Conservation (phyloP, 345 rosid species). For the Toxicodendron radicans region DNA sequence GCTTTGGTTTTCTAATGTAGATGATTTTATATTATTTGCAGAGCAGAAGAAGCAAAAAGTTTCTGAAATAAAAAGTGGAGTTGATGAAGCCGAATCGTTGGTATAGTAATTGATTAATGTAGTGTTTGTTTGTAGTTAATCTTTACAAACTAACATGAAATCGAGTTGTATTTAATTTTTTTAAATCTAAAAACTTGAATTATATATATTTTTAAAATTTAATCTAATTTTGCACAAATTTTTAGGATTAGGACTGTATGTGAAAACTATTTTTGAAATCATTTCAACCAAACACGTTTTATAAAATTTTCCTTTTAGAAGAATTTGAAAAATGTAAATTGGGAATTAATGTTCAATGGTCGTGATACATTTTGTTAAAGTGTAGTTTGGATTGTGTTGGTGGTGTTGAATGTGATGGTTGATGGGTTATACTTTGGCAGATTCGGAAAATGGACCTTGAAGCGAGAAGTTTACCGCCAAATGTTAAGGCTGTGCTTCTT, state of each 20-base stretch:
- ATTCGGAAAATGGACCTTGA: conserved; percentile 88
- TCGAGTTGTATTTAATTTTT: not conserved
- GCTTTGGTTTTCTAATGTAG: not conserved
- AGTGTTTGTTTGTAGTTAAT: too few species aligned
- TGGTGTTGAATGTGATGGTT: conserved; percentile 11
- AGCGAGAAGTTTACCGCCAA: conserved; percentile 78
- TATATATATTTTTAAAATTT: too few species aligned
- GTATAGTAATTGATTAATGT: conserved; percentile 31
- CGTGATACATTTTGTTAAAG: too few species aligned
- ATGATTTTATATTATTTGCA: conserved; percentile 32
- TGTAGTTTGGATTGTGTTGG: not conserved
- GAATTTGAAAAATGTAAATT: too few species aligned
- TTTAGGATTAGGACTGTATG: too few species aligned
- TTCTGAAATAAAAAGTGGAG: conserved; percentile 58
- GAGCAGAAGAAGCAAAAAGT: conserved; percentile 85
- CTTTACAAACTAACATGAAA: too few species aligned
- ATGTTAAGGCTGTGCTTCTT: conserved; percentile 66
- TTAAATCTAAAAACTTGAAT: too few species aligned
- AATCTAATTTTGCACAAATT: too few species aligned
- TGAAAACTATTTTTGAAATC: too few species aligned
- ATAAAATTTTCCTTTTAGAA: too few species aligned
- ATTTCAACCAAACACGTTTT: too few species aligned
- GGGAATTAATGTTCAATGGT: too few species aligned
- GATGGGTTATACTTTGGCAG: conserved; percentile 28
- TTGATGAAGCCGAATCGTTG: conserved; percentile 81